These are phyloP conservation scores for Boechera stricta DNA, from an alignment of 345 rosid species.

Conservation along the genomic window DNA sequence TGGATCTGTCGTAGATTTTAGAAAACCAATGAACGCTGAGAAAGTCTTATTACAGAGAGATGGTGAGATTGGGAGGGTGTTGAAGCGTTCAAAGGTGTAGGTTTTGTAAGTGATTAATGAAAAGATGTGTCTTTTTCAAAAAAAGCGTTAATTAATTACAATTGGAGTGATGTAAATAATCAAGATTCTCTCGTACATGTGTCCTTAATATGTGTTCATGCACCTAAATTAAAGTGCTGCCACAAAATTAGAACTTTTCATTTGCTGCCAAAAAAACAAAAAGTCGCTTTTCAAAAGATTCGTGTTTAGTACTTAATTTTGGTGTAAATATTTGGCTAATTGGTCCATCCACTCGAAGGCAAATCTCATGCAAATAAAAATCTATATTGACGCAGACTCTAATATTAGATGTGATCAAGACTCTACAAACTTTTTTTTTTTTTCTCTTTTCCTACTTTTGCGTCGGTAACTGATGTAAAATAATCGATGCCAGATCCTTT, in stretches of 20 bases:
- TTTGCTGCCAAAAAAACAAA: too few relatives aligned
- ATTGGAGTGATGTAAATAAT: conserved; percentile 10
- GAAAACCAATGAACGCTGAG: conserved; percentile 30
- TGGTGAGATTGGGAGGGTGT: conserved; percentile 30
- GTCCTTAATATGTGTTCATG: conserved; percentile 14
- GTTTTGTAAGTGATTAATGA: conserved; percentile 32
- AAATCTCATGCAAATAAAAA: background rate
- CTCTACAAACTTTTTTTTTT: background rate
- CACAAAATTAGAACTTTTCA: too few relatives aligned
- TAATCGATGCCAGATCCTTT: background rate
- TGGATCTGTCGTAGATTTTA: conserved; percentile 35
- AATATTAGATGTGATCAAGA: too few relatives aligned
- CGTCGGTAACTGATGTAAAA: background rate
- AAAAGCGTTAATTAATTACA: conserved; percentile 22
- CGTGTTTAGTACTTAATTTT: background rate
- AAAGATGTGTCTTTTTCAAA: conserved; percentile 25
- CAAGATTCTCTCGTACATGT: background rate
- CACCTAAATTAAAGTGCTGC: background rate
- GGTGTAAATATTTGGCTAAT: background rate
- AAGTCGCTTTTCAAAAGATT: background rate
- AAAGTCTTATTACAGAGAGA: conserved; percentile 7
- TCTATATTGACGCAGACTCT: background rate
- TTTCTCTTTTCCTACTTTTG: background rate
- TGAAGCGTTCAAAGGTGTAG: conserved; percentile 49
- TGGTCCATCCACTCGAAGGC: background rate